A percentile compares a stretch with the other conserved stretches of the same genome.
Conservation (phyloP, 2,329 filamentous ascomycete genomes). For the Alternaria postmessia region DNA sequence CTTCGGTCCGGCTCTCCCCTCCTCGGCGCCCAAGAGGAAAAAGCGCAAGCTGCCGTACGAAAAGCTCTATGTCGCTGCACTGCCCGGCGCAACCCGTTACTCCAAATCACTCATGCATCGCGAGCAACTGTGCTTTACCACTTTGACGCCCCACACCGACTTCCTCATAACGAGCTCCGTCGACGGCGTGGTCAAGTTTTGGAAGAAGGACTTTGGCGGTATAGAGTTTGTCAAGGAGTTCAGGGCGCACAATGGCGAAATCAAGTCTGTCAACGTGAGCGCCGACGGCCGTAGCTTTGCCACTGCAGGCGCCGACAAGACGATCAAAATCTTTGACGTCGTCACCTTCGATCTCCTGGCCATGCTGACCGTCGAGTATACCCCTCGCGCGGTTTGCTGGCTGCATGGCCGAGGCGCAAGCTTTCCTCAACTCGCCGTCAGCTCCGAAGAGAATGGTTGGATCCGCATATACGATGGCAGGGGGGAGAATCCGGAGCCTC, state of each 20-base stretch:
- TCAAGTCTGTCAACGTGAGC: slow-evolving; percentile 84
- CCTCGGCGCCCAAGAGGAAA: slow-evolving; percentile 84
- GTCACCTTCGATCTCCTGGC: slow-evolving; percentile 74
- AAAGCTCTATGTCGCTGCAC: slow-evolving; percentile 89
- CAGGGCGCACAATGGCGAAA: slow-evolving; percentile 85
- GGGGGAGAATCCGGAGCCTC: slow-evolving; percentile 76
- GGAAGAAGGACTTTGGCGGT: slow-evolving; percentile 91
- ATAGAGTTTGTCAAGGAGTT: slow-evolving; percentile 99
- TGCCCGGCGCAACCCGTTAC: slow-evolving; percentile 81
- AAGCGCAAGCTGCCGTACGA: slow-evolving; percentile 90
- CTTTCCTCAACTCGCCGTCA: slow-evolving; percentile 83
- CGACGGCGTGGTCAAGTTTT: slow-evolving; percentile 98
- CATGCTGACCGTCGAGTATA: slow-evolving; percentile 79
- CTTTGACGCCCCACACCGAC: slow-evolving; percentile 88
- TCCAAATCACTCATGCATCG: slow-evolving; percentile 98
- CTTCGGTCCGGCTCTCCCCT: slow-evolving; percentile 90
- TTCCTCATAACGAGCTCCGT: slow-evolving; percentile 94
- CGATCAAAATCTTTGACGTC: slow-evolving; percentile 78
- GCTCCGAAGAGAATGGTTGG: slow-evolving; percentile 73
- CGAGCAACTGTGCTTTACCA: slow-evolving; percentile 88
- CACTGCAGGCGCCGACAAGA: slow-evolving; percentile 80
- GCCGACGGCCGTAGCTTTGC: slow-evolving; percentile 93
- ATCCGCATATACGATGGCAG: slow-evolving; percentile 90
- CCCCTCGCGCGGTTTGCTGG: slow-evolving; percentile 86
- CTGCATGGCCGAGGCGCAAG: slow-evolving; percentile 87